Evolutionary conservation across 2,329 filamentous ascomycete species (phyloP).

Genomic region (Cadophora sp.): DNA sequence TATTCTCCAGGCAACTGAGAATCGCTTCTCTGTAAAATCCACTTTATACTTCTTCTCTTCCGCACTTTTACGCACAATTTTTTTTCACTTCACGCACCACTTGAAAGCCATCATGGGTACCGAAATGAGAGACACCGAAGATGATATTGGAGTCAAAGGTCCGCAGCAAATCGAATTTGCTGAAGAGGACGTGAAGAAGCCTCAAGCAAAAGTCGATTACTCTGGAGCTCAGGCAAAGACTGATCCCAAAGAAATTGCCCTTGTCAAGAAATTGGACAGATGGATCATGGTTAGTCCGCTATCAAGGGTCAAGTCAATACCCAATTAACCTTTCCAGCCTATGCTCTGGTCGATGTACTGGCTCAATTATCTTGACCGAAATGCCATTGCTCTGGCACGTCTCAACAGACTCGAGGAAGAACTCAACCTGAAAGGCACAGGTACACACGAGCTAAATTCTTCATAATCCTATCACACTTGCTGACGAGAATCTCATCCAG

Average conservation of each 20-base stretch:
- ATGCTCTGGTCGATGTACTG: constrained; percentile 40
- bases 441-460: neutral
- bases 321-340: constrained; percentile 27
- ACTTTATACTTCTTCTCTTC: neutral
- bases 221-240: neutral
- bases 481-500: constrained; percentile 40
- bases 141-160: neutral
- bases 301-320: neutral
- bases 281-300: neutral
- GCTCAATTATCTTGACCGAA: constrained; percentile 46
- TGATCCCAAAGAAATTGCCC: neutral
- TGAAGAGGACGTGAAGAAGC: constrained; percentile 1
- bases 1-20: neutral
- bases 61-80: neutral
- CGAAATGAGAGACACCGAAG: neutral
- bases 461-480: neutral
- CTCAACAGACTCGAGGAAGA: constrained; percentile 28
- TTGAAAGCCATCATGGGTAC: neutral
- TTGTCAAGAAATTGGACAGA: constrained; percentile 8
- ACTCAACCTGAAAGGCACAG: constrained; percentile 47
- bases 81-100: neutral
- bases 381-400: constrained; percentile 30
- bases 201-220: constrained; percentile 1
- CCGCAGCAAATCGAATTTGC: neutral
- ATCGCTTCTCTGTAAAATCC: neutral